Conservation (phyloP, 495 filamentous ascomycete species). For the Xylaria venustula region DNA sequence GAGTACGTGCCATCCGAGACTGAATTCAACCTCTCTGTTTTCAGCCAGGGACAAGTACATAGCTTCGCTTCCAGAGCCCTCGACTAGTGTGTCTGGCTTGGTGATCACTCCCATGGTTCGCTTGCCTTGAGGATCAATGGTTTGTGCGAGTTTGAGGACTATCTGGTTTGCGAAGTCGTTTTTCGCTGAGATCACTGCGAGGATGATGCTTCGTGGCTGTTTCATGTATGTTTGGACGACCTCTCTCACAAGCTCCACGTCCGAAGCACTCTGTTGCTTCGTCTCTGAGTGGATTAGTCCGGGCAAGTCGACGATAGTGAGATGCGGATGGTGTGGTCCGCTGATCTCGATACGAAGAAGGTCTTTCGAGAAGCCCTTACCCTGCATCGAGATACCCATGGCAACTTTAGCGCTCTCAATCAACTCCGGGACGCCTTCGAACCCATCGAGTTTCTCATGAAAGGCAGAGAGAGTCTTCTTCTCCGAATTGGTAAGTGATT, state of each 20-base stretch:
- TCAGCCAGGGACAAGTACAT: conserved; percentile 39
- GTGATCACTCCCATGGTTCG: conserved; percentile 52
- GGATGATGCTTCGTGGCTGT: conserved; percentile 47
- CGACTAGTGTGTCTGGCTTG: conserved; percentile 46
- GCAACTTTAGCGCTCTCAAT: conserved; percentile 45
- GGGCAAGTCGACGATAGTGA: conserved; percentile 57
- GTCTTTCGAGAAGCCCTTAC: conserved; percentile 46
- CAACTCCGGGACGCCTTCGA: conserved; percentile 35
- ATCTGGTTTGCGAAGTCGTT: conserved; percentile 53
- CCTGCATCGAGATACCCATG: conserved; percentile 41
- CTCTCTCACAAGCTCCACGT: conserved; percentile 44
- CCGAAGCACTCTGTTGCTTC: conserved; percentile 39
- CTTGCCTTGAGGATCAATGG: conserved; percentile 36
- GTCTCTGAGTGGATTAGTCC: conserved; percentile 49
- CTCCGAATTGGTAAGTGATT: conserved; percentile 7
- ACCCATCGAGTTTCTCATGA: conserved; percentile 31
- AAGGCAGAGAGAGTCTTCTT: conserved; percentile 30
- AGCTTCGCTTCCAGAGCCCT: conserved; percentile 37
- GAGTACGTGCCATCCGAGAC: conserved; percentile 53
- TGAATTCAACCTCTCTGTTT: conserved; percentile 48
- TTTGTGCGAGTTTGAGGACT: conserved; percentile 41
- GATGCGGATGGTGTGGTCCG: conserved; percentile 48
- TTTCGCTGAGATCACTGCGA: conserved; percentile 52
- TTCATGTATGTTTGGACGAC: conserved; percentile 48
- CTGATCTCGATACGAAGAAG: conserved; percentile 51